Evolutionary conservation across 768 basidiomycete genomes (phyloP), one percentile per base, ranked within the genome.

Genomic region (Hypsizygus marmoreus): DNA sequence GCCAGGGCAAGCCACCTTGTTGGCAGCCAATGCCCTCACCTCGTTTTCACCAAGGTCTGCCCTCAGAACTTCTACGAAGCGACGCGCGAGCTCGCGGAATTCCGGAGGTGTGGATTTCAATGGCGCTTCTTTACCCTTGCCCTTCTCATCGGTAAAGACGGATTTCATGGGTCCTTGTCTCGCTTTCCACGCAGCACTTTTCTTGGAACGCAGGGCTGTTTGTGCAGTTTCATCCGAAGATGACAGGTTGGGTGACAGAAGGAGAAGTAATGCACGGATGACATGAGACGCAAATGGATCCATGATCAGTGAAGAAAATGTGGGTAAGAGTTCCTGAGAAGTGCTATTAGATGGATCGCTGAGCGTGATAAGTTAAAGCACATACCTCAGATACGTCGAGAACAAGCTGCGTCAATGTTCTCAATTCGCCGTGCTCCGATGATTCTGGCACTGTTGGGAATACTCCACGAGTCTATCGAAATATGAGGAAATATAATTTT

Each of bases 211-310:
- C 24, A 91, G 51, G 23, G 70, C 62, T 8, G 71, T 70, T 43
- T 69, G 67, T 11, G 66, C 53, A 12, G 56, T 54, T 17, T 66
- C 55, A 12, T 74, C 73, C 4, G 67, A 66, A 11, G 69, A 51
- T 4, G 77, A 72, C 2, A 80, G 58, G 22, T 72, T 67, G 0
- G 91, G 88, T 11, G 81, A 83, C n/a, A 97, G 72, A 32, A 97
- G 73, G 4, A 86, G 60, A 11, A 97, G 76, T 2, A 97, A 66
- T 17, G 86, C 81, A 28, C 95, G 86, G 35, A 95, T 53, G 32
- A 94, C 90, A 55, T 97, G 95, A 0, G 95, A 95, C 26, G 88
- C 93, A 57, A 93, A 95, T 24, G 88, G 84, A 56, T 95, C 84
- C 71, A 86, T 82, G 30, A 95, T 68, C 33, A 95, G 77, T 6